Percentiles rank a stretch among this genome's conserved stretches.
phyloP scores from a whole-genome alignment of 2,329 filamentous ascomycete genomes.

The Aspergillus sp. region DNA sequence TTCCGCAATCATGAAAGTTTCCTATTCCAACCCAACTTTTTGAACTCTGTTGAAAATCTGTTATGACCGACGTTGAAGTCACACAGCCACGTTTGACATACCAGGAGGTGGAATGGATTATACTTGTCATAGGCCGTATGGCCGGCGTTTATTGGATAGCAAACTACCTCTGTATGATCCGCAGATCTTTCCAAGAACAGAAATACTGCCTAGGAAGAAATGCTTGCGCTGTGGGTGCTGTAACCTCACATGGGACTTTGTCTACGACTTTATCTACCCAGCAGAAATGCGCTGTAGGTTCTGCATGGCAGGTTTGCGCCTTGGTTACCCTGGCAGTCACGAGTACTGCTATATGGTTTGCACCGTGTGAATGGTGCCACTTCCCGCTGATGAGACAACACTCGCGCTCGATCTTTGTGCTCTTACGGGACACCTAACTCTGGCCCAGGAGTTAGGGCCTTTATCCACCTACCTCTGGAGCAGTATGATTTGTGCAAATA shows the following conservation, averaged over 20 bases:
- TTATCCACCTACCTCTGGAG: conserved; percentile 9
- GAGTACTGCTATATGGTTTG: conserved; percentile 11
- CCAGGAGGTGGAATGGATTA: no score
- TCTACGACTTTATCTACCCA: conserved; percentile 15
- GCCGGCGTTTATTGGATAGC: no score
- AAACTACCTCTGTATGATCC: conserved; percentile 15
- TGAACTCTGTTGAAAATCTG: no score
- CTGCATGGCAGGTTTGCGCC: conserved; percentile 3
- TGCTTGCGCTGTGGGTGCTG: conserved; percentile 15
- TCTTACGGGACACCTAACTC: conserved; percentile 5
- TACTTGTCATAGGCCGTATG: no score
- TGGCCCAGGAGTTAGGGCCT: conserved; percentile 10
- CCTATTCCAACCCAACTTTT: no score
- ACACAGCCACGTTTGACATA: no score
- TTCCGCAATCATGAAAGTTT: no score
- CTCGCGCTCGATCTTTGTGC: conserved; percentile 10
- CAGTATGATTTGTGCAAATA: conserved; percentile 5
- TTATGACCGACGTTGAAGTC: no score
- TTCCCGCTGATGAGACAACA: conserved; percentile 16
- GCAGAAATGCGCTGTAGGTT: conserved; percentile 9
- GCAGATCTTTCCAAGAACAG: conserved; percentile 12
- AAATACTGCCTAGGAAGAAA: conserved; percentile 16
- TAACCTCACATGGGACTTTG: conserved; percentile 18
- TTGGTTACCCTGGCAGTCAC: conserved; percentile 13
- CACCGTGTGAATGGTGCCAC: conserved; percentile 15